A percentile compares a stretch with the other conserved stretches of the same genome.
These are phyloP conservation scores for Lipomyces lipofer DNA, from an alignment of 805 yeast species.

Conservation along the genomic window DNA sequence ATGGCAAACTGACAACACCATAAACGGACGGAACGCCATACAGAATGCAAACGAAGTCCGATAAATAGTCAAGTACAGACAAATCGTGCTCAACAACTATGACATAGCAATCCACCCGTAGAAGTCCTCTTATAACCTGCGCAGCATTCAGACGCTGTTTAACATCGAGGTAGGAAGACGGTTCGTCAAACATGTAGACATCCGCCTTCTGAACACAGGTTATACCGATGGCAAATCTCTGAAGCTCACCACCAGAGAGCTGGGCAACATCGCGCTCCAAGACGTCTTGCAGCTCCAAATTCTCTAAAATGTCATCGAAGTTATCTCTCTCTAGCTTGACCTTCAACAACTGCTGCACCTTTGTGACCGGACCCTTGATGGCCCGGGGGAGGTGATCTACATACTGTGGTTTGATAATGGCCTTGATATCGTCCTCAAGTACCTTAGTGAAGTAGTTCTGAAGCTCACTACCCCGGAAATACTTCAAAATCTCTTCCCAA, in stretches of 20 bases:
- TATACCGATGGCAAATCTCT: constrained; percentile 97
- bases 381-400: constrained; percentile 98
- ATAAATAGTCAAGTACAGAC: constrained; percentile 93
- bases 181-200: constrained; percentile 99
- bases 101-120: constrained; percentile 70
- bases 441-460: constrained; percentile 95
- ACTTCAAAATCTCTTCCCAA: constrained; percentile 88
- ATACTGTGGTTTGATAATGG: constrained; percentile 98
- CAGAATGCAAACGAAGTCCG: constrained; percentile 93
- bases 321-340: constrained; percentile 73
- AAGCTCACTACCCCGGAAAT: constrained; percentile 95
- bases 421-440: constrained; percentile 89
- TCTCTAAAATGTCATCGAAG: constrained; percentile 60
- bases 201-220: constrained; percentile 93
- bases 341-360: constrained; percentile 81
- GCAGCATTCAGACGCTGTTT: constrained; percentile 99
- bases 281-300: constrained; percentile 74
- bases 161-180: constrained; percentile 96
- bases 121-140: constrained; percentile 81
- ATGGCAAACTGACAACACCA: constrained; percentile 96
- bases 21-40: constrained; percentile 98
- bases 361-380: constrained; percentile 81
- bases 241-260: constrained; percentile 97
- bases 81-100: constrained; percentile 99
- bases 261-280: constrained; percentile 84